Percentiles rank a stretch among this genome's conserved stretches.
Conservation (phyloP, 371 early-diverging fungal species). For the Mortierella sp. region DNA sequence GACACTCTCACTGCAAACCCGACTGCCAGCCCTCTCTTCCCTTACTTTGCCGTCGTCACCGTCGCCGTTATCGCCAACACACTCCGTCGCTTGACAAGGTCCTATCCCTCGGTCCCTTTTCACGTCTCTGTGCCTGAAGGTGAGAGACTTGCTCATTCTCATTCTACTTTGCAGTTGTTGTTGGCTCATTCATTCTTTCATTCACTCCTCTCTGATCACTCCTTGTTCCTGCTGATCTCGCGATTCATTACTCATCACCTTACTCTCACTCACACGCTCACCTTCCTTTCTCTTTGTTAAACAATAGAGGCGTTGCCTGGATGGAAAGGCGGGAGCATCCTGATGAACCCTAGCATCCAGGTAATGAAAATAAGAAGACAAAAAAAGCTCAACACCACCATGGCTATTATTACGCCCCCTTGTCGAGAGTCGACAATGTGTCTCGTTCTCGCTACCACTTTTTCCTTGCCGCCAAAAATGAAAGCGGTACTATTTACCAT, state of each 20-base stretch:
- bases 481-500: not conserved
- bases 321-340: constrained; percentile 68
- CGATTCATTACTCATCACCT: not conserved
- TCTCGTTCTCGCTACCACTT: no score
- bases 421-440: no score
- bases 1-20: not conserved
- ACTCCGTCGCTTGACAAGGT: constrained; percentile 15
- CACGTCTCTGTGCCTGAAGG: constrained; percentile 45
- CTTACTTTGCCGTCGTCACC: not conserved
- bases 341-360: constrained; percentile 67
- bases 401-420: not conserved
- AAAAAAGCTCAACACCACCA: not conserved
- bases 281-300: not conserved
- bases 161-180: no score
- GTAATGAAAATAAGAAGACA: constrained; percentile 50
- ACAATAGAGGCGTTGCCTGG: constrained; percentile 56
- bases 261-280: not conserved
- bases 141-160: not conserved
- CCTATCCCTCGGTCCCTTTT: constrained; percentile 37
- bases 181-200: not conserved
- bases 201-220: not conserved
- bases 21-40: not conserved
- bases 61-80: constrained; percentile 1
- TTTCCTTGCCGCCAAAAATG: not conserved
- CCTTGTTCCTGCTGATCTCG: not conserved